Base-by-base conservation (phyloP, 1,284 basidiomycete genomes). In the Marasmius tenuissimus region DNA sequence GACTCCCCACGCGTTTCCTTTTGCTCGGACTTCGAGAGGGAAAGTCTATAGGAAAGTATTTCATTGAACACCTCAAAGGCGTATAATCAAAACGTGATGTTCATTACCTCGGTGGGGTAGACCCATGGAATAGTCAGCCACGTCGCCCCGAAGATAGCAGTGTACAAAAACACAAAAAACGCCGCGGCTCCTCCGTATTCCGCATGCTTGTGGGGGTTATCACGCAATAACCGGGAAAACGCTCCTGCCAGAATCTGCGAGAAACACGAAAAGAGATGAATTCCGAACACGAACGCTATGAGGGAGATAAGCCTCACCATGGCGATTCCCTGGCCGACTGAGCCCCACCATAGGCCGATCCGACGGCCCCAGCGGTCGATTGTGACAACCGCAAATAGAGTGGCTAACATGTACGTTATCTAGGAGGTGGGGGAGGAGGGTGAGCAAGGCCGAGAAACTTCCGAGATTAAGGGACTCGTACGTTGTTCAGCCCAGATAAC, bases 91-190 rank as follows among this genome's bases (percentile, higher is more conserved):
- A 60, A 68, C 16, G 22, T 39, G 27, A 35, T 16, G 8, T 27
- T 18, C 12, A 38, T 16, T 55, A 71, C 71, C 60, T 71, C 71
- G 8, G 71, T 73, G 7, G 75, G 74, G 57, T 78, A 71, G 2
- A 78, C 73, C 76, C 82, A 85, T 6, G 85, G 85, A 63, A 85
- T 83, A 22, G 86, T 86, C 42, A 87, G 79, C 83, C 85, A 87
- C 35, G 81, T 82, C 50, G 80, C 81, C 40, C 80, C 81, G 68
- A 81, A 82, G 18, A 80, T 66, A 10, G 75, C 74, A 3, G 81
- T 83, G 68, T 81, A 83, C 53, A 78, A 59, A 71, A 82, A 83
- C 35, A 83, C 76, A 70, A 81, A 82, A 66, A 80, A 76, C 10
- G 80, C 80, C 4, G 79, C 78, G 0, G 80, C 80, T 18, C 77